phyloP scores from a whole-genome alignment of 108 stramenopile species.

The Phaeodactylum tricornutum region DNA sequence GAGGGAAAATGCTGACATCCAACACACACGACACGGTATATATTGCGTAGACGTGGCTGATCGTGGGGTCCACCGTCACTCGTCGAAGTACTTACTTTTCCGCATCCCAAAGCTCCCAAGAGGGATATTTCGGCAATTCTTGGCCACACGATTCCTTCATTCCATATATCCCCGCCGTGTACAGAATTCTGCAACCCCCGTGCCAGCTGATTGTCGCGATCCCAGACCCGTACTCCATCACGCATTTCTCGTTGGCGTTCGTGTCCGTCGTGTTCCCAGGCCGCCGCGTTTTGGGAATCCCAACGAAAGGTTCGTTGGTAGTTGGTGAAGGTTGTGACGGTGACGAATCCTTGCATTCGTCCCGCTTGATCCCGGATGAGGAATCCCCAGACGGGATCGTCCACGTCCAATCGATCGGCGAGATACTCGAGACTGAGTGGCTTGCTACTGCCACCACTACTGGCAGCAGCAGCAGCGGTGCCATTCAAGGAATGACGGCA shows the following conservation, averaged over 20 bases:
- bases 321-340: constrained; percentile 84
- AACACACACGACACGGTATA: too few relatives aligned
- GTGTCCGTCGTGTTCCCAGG: constrained; percentile 58
- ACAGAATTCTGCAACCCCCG: constrained; percentile 55
- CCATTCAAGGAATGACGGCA: not conserved
- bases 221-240: constrained; percentile 35
- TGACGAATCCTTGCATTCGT: constrained; percentile 84
- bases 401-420: constrained; percentile 85
- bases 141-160: constrained; percentile 89
- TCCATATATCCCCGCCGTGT: constrained; percentile 75
- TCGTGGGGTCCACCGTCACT: too few relatives aligned
- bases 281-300: constrained; percentile 70
- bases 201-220: constrained; percentile 52
- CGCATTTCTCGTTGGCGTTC: constrained; percentile 23
- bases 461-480: not conserved
- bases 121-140: constrained; percentile 83
- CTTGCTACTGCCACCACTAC: constrained; percentile 24
- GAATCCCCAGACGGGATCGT: constrained; percentile 81
- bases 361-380: constrained; percentile 54
- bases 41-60: not conserved
- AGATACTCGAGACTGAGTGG: constrained; percentile 86
- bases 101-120: constrained; percentile 71
- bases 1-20: constrained; percentile 1
- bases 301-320: constrained; percentile 86
- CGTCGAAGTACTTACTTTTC: constrained; percentile 39